Evolutionary conservation across 805 yeast species (phyloP).

Genomic region (Metschnikowia santaceciliae): DNA sequence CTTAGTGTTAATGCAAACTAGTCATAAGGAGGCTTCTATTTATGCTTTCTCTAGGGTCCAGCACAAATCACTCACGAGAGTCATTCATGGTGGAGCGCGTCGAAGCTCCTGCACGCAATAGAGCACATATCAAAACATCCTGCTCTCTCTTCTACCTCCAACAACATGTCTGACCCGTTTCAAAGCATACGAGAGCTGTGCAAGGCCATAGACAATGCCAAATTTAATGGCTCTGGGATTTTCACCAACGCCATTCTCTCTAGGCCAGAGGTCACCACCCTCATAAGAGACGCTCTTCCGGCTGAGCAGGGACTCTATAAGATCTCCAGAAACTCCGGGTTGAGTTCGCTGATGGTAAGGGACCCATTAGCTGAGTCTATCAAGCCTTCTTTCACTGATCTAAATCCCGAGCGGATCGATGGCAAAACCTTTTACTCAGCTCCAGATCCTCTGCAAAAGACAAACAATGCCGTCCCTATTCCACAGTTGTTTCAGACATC

Average conservation of each 20-base stretch:
- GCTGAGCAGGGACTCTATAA: slow-evolving; percentile 50
- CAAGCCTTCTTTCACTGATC: slow-evolving; percentile 6
- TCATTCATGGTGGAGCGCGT: neutral
- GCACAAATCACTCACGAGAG: neutral
- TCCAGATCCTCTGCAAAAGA: slow-evolving; percentile 28
- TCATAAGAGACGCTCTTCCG: slow-evolving; percentile 57
- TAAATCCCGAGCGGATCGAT: slow-evolving; percentile 41
- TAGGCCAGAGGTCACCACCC: slow-evolving; percentile 48
- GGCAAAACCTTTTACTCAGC: slow-evolving; percentile 39
- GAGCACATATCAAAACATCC: neutral
- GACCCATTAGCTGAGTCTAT: neutral
- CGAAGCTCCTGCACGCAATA: neutral
- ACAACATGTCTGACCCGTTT: slow-evolving; percentile 10
- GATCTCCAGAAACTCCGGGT: slow-evolving; percentile 35
- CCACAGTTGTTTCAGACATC: slow-evolving; percentile 19
- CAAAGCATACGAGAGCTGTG: slow-evolving; percentile 17
- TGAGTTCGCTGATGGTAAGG: slow-evolving; percentile 4
- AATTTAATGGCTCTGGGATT: slow-evolving; percentile 56
- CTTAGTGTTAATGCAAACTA: too few species aligned
- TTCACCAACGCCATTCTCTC: slow-evolving; percentile 61
- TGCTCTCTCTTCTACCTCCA: neutral
- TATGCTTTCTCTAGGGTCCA: neutral
- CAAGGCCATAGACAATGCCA: slow-evolving; percentile 38
- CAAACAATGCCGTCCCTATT: slow-evolving; percentile 26
- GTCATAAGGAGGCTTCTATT: neutral